Base-by-base conservation (phyloP, 2,329 filamentous ascomycete species). In the Fusarium agapanthi region DNA sequence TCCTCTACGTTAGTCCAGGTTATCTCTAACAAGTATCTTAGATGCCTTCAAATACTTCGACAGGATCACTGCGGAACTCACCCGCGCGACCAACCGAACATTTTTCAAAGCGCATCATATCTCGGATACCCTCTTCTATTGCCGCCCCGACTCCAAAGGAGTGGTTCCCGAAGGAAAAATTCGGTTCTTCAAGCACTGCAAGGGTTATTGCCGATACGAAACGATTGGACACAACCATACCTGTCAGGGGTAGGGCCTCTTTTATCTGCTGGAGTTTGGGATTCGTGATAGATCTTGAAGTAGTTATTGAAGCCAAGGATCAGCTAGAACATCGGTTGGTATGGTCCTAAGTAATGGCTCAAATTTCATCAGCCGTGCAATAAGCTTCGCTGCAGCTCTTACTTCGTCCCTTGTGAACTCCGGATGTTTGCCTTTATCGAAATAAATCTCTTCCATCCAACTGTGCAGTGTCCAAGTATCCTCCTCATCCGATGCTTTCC, bases 391-490 rank as follows among this genome's bases (percentile, higher is more conserved):
- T 15, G 59, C 2, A 2, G 15, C 51, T 5, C 4, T 16, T 15
- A 75, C 38, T 7, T 77, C 74, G 2, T 60, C 41, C 7, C 6
- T 37, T 0, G 61, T 74, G 18, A 75, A 57, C 40, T 72, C 67
- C 1, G 50, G 18, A 3, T 55, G 13, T 51, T 54, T 69, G 5
- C 51, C 13, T 0, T 69, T n/a, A 5, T 72, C 56, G 14, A 71
- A 75, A 35, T 74, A 76, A 12, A 67, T 37, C 16, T 71, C 68
- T 48, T 69, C 59, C 35, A 77, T 22, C 71, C 74, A 76, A 54
- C 67, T 14, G 9, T 62, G 60, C 7, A 75, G 48, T 18, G 66
- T 59, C 34, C 37, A 58, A 13, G 22, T 35, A 6, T 48, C 40
- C 14, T 47, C 30, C 16, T 61, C 22, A 8, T 12, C 4, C 41